These are phyloP conservation scores for Fusarium guadeloupense DNA, from an alignment of 2,329 filamentous ascomycete genomes.

Conservation along the genomic window DNA sequence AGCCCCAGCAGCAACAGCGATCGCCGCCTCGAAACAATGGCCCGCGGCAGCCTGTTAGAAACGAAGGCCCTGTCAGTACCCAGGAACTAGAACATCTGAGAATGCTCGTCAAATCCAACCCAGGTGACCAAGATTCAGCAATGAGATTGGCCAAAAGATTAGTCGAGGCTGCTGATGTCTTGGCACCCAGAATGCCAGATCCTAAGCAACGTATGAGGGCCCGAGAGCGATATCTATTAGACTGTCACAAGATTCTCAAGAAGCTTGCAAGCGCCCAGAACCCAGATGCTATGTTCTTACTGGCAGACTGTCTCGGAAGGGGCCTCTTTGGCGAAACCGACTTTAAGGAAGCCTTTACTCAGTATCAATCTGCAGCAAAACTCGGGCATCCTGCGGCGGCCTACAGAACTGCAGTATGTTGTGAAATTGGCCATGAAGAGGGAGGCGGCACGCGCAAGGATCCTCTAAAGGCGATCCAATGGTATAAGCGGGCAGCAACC, in stretches of 20 bases:
- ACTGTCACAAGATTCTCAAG: conserved; percentile 91
- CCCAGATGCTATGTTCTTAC: conserved; percentile 89
- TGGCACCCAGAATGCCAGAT: conserved; percentile 72
- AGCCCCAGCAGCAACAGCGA: conserved; percentile 47
- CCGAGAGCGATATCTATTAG: conserved; percentile 83
- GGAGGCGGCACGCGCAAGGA: conserved; percentile 93
- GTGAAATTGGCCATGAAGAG: conserved; percentile 93
- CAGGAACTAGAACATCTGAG: conserved; percentile 82
- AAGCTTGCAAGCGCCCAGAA: conserved; percentile 80
- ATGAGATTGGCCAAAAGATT: conserved; percentile 83
- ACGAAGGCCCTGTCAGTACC: conserved; percentile 70
- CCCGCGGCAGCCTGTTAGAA: conserved; percentile 41
- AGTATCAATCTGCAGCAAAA: conserved; percentile 96
- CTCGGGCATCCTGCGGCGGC: conserved; percentile 85
- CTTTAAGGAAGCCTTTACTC: conserved; percentile 88
- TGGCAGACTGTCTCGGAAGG: conserved; percentile 89
- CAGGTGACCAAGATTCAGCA: conserved; percentile 75
- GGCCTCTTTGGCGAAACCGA: conserved; percentile 84
- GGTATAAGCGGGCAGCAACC: conserved; percentile 93
- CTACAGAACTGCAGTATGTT: conserved; percentile 95
- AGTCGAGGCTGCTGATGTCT: conserved; percentile 81
- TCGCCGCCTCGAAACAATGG: conserved; percentile 40
- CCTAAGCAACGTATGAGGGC: conserved; percentile 77
- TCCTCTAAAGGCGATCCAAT: conserved; percentile 93
- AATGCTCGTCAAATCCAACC: conserved; percentile 73